Evolutionary conservation across 495 filamentous ascomycete species (phyloP), one percentile per base, ranked within the genome.

Genomic region (Pyrenula aspistea): DNA sequence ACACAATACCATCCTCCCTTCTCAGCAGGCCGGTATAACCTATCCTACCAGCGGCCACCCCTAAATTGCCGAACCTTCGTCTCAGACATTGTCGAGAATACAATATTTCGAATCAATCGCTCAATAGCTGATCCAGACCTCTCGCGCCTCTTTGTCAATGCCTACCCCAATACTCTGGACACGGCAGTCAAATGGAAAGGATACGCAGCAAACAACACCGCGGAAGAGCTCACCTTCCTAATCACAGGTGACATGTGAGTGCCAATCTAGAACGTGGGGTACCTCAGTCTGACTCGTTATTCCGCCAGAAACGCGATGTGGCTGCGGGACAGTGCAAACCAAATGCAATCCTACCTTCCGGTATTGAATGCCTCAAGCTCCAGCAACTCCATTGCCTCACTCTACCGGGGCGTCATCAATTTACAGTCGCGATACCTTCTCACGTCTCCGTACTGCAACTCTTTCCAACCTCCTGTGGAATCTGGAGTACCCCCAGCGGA

Each of bases 271-370:
- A 42, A 15, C 8, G 8, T 8, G 15, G 4, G 31, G 8, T 42
- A 42, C 52, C 49, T 54, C 51, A 8, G 2, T 25, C n/a, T 11
- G 10, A 22, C 15, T 12, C 12, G 12, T 24, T 20, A 2, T 12
- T 19, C 12, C 20, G 19, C 22, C 50, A 62, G 60, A 36, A 77
- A 84, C 58, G 82, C 83, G 53, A 85, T 86, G 82, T 87, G 84
- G 84, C 70, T 88, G 51, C 75, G 84, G 24, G 84, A 86, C 62
- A 82, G 77, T 23, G 77, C 83, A 25, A 86, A 86, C 63, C 83
- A 87, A 63, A 67, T 88, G 62, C 77, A 83, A 56, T 78, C 76
- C 25, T 88, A 87, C 64, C 73, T 81, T 25, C 69, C 79, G 0
- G 63, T 86, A 2, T 63, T 85, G 21, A 75, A 79, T 56, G 68